These are phyloP conservation scores for Aspergillus transmontanensis DNA, from an alignment of 2,329 filamentous ascomycete species.

Conservation along the genomic window DNA sequence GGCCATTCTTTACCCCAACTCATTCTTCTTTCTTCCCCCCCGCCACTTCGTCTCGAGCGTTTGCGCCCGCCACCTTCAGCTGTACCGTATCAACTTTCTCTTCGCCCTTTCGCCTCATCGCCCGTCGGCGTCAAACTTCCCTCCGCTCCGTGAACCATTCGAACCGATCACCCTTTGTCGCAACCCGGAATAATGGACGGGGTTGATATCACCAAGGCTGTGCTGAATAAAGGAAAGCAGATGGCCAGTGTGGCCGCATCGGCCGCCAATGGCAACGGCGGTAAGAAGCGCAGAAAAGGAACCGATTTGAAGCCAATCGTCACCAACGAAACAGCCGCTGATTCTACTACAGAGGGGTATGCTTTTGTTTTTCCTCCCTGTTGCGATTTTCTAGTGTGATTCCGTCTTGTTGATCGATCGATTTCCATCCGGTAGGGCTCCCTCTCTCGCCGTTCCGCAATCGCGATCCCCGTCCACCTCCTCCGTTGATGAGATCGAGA, in stretches of 20 bases:
- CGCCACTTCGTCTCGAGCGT: background rate
- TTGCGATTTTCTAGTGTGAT: slow-evolving; percentile 7
- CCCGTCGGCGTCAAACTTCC: background rate
- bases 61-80: slow-evolving; percentile 1
- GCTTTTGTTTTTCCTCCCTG: slow-evolving; percentile 18
- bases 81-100: background rate
- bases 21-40: background rate
- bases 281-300: slow-evolving; percentile 68
- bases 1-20: background rate
- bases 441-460: slow-evolving; percentile 57
- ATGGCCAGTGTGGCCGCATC: slow-evolving; percentile 54
- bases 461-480: slow-evolving; percentile 75
- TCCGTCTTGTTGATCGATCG: slow-evolving; percentile 4
- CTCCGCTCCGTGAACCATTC: slow-evolving; percentile 15
- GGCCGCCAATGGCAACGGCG: slow-evolving; percentile 57
- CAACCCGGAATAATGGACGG: slow-evolving; percentile 59
- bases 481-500: slow-evolving; percentile 82
- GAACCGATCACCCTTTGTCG: background rate
- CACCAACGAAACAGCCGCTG: slow-evolving; percentile 59
- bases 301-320: slow-evolving; percentile 68
- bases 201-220: slow-evolving; percentile 64
- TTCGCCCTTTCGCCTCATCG: background rate
- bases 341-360: slow-evolving; percentile 46
- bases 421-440: slow-evolving; percentile 19
- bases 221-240: slow-evolving; percentile 67